Conservation (phyloP, 768 basidiomycete genomes). For the Podaxis sp. region DNA sequence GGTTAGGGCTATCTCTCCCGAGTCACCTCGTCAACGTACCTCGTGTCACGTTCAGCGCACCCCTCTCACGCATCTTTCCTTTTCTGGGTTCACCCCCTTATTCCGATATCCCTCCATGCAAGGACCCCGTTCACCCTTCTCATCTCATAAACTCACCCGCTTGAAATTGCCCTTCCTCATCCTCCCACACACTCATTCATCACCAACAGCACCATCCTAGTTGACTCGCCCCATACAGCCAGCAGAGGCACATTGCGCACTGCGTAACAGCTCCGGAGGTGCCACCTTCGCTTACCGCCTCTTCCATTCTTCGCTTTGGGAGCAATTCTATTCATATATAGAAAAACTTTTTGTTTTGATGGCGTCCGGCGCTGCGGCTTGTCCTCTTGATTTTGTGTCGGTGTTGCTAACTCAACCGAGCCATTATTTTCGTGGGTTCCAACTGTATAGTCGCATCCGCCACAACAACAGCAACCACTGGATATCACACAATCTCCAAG, state of each 20-base stretch:
- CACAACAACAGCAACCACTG: background rate
- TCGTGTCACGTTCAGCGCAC: slow-evolving; percentile 27
- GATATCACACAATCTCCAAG: background rate
- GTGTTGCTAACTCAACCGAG: slow-evolving; percentile 1
- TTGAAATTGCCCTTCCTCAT: background rate
- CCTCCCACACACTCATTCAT: background rate
- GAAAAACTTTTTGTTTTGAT: slow-evolving; percentile 12
- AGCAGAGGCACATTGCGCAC: background rate
- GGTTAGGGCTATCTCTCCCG: slow-evolving; percentile 20
- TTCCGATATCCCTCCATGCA: background rate
- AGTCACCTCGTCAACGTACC: slow-evolving; percentile 17
- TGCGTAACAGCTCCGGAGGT: background rate
- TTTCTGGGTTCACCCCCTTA: background rate
- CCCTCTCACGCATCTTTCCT: slow-evolving; percentile 4
- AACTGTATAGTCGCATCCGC: slow-evolving; percentile 4
- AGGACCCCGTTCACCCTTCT: background rate
- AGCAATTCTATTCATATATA: slow-evolving; percentile 8
- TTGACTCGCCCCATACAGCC: background rate
- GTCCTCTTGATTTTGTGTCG: background rate
- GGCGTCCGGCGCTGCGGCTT: background rate
- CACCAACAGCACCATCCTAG: background rate
- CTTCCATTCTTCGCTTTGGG: slow-evolving; percentile 9
- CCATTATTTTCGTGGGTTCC: slow-evolving; percentile 3
- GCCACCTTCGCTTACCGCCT: background rate
- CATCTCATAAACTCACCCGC: background rate